These are phyloP conservation scores for Jaenimonas drosophilae DNA, from an alignment of 208 protist genomes.

Conservation along the genomic window DNA sequence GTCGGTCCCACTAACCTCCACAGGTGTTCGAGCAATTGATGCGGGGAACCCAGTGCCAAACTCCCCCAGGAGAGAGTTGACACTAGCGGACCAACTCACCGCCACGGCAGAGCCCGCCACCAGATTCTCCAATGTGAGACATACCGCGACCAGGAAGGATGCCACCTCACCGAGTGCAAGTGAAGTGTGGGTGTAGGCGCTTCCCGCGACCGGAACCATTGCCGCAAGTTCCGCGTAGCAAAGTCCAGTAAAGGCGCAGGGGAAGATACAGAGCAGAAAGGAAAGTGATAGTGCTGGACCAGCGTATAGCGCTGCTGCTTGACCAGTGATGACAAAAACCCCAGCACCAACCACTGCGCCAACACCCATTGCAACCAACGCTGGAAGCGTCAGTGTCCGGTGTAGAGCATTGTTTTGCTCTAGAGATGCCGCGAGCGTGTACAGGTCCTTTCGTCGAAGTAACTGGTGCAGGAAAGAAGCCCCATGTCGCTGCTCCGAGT, in stretches of 20 bases:
- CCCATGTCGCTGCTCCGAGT: slow-evolving; percentile 6
- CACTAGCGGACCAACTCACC: slow-evolving; percentile 10
- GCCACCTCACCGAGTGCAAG: slow-evolving; percentile 22
- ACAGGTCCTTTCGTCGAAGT: slow-evolving; percentile 11
- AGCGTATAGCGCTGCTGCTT: slow-evolving; percentile 19
- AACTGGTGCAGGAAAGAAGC: slow-evolving; percentile 7
- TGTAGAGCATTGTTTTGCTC: slow-evolving; percentile 13
- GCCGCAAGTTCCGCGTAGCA: slow-evolving; percentile 33
- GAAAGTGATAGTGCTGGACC: slow-evolving; percentile 23
- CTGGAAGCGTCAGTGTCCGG: slow-evolving; percentile 12
- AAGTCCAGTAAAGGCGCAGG: slow-evolving; percentile 20
- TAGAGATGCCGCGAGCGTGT: slow-evolving; percentile 6
- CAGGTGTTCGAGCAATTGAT: slow-evolving; percentile 4
- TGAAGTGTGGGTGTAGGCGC: slow-evolving; percentile 26
- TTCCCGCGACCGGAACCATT: slow-evolving; percentile 22
- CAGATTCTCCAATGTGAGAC: slow-evolving; percentile 30
- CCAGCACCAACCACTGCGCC: slow-evolving; percentile 25
- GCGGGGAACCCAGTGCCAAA: slow-evolving; percentile 7
- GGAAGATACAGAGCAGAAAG: slow-evolving; percentile 18
- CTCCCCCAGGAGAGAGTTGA: slow-evolving; percentile 7
- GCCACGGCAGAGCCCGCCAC: slow-evolving; percentile 28
- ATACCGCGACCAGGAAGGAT: slow-evolving; percentile 22
- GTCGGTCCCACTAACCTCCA: slow-evolving; percentile 2
- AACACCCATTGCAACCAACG: slow-evolving; percentile 18
- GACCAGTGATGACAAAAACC: slow-evolving; percentile 39